Evolutionary conservation across 2,329 filamentous ascomycete genomes (phyloP), one percentile per base, ranked within the genome.

Genomic region (Neocatenulostroma microsporum): DNA sequence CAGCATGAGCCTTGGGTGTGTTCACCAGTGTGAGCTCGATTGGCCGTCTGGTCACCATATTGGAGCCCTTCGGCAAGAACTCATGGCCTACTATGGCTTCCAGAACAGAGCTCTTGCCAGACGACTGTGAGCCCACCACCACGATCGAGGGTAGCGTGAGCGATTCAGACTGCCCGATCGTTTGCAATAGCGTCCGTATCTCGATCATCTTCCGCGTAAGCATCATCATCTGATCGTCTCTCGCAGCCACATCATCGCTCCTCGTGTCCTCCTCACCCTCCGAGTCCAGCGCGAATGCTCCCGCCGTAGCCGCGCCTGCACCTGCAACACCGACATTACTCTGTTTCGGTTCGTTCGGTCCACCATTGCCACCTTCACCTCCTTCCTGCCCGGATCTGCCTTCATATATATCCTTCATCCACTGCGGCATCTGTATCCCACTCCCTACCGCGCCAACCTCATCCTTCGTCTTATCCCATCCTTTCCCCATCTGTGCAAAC

Each of bases 141-240:
- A 98, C 91, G 40, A 98, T 98, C 0, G 93, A 96, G 0, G 91
- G 91, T 15, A 98, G 68, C 1, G 84, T 89, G 45, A 98, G 68
- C 3, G 84, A 78, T 46, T 82, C 86, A 1, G 88, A 93, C 66
- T 98, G 89, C 21, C 88, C 93, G 31, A 98, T 84, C 18, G 81
- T 85, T 55, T 93, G 84, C 17, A 98, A 71, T 39, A 98, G 85
- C 49, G 81, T 88, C 49, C 93, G 74, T 39, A 98, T 96, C 67
- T 98, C 91, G 55, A 98, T 98, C 91, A 98, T 98, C 67, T 96
- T 96, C 67, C 91, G 91, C 2, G 93, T 98, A 55, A 98, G 69
- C 49, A 95, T 73, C 91, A 98, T 98, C 89, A 98, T 98, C 62
- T 98, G 91, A 58, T 98, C 91, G 54, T 98, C 91, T 53, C 79